Percentiles rank a stretch among this genome's conserved stretches.
Conservation (phyloP, 2,329 filamentous ascomycete genomes). For the Sclerotinia subarctica region DNA sequence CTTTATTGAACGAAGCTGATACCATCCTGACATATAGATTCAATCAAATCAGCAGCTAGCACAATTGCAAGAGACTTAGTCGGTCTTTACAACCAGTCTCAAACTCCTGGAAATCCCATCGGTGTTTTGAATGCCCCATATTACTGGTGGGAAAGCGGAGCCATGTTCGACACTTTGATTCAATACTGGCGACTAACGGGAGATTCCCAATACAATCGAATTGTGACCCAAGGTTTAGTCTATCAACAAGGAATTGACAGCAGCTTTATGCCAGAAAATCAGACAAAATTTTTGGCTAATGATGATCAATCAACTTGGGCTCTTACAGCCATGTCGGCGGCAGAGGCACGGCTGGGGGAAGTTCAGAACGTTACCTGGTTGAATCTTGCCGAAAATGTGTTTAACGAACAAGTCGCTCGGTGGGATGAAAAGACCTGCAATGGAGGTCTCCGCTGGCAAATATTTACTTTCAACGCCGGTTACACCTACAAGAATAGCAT, state of each 20-base stretch:
- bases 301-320: slow-evolving; percentile 72
- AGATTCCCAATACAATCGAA: slow-evolving; percentile 59
- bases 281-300: slow-evolving; percentile 60
- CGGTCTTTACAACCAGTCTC: slow-evolving; percentile 27
- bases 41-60: slow-evolving; percentile 28
- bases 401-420: slow-evolving; percentile 61
- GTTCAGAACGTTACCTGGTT: slow-evolving; percentile 49
- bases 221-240: slow-evolving; percentile 54
- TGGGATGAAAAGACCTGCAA: slow-evolving; percentile 63
- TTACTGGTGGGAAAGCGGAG: slow-evolving; percentile 68
- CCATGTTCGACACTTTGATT: slow-evolving; percentile 65
- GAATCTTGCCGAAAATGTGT: slow-evolving; percentile 61
- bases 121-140: slow-evolving; percentile 28
- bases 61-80: slow-evolving; percentile 27
- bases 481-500: slow-evolving; percentile 71
- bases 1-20: not conserved
- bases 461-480: slow-evolving; percentile 69
- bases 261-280: slow-evolving; percentile 60
- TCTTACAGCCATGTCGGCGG: slow-evolving; percentile 63
- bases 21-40: slow-evolving; percentile 23
- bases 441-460: slow-evolving; percentile 75
- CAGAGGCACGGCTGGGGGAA: slow-evolving; percentile 60
- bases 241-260: slow-evolving; percentile 56
- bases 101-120: slow-evolving; percentile 20
- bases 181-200: slow-evolving; percentile 65